Evolutionary conservation across 2,329 filamentous ascomycete genomes (phyloP), one percentile per base, ranked within the genome.

Genomic region (Penicillium sp.): DNA sequence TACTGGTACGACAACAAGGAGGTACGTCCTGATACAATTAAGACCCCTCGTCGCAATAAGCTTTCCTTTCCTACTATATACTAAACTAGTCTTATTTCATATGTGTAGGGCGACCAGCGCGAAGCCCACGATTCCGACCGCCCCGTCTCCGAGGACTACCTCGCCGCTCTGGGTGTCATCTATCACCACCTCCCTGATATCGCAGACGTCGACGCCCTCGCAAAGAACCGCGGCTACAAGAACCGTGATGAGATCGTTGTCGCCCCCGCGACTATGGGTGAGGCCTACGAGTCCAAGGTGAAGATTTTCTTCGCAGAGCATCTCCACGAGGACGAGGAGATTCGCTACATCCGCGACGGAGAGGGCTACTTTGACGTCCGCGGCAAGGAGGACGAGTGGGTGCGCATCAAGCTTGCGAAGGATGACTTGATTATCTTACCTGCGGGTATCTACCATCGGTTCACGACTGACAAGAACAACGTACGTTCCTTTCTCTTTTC

Each of bases 241-340:
- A 97, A 98, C 83, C 91, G 94, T 61, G 95, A 99, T 81, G 89
- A 96, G 80, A 91, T 98, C 76, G 91, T 87, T 63, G 91, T 99
- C 23, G 96, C 92, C 7, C 94, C 93, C 0, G 83, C 88, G 66
- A 90, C 88, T 66, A 92, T 98, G 90, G 93, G 92, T 60, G 90
- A 87, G 45, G 80, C 88, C 49, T 99, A 98, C 81, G 94, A 99
- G 79, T 87, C 91, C 66, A 98, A 98, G 79, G 92, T 99, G 66
- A 93, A 92, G 82, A 87, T 80, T 68, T 99, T 99, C 83, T 99
- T 98, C 82, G 78, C 91, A 71, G 95, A 99, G 84, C 95, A 99
- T 77, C 78, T 99, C 71, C 95, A 99, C 76, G 95, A 99, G 82
- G 95, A 99, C 70, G 95, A 99, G 81, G 95, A 99, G 84, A 99